These are phyloP conservation scores for Vitis cinerea DNA, from an alignment of 164 flowering plant genomes.

Conservation along the genomic window DNA sequence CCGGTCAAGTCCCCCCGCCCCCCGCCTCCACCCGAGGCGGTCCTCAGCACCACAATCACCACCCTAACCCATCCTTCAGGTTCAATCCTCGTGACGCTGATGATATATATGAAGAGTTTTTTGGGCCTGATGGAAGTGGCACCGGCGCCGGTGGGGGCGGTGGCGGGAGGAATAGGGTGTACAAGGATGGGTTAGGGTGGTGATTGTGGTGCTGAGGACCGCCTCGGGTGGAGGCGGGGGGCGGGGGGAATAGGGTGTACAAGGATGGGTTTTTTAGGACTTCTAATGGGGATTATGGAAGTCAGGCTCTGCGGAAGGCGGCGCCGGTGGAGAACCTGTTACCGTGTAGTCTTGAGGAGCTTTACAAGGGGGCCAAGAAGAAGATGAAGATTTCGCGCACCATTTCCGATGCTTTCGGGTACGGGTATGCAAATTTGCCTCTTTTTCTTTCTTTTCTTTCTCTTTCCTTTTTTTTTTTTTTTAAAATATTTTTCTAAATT, in stretches of 20 bases:
- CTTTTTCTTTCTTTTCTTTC: not conserved
- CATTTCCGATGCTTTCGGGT: slow-evolving; percentile 58
- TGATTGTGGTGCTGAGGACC: too few relatives aligned
- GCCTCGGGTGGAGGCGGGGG: slow-evolving; percentile 27
- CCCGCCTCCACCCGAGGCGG: slow-evolving; percentile 17
- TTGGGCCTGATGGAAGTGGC: slow-evolving; percentile 39
- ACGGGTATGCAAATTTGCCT: slow-evolving; percentile 11
- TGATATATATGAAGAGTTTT: slow-evolving; percentile 71
- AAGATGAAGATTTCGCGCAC: slow-evolving; percentile 68
- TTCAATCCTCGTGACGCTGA: slow-evolving; percentile 69
- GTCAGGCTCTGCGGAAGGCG: slow-evolving; percentile 33
- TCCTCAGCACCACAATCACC: slow-evolving; percentile 9
- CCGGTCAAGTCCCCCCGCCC: slow-evolving; percentile 57
- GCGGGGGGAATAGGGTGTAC: slow-evolving; percentile 17
- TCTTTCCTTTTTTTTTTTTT: not conserved
- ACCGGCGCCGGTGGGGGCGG: slow-evolving; percentile 24
- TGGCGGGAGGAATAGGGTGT: slow-evolving; percentile 20
- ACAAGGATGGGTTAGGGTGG: slow-evolving; percentile 31
- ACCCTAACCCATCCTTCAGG: slow-evolving; percentile 38
- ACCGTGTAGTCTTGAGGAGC: slow-evolving; percentile 62
- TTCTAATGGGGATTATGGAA: slow-evolving; percentile 16
- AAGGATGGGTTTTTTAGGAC: slow-evolving; percentile 40
- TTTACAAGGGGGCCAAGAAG: slow-evolving; percentile 58
- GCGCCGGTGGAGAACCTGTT: slow-evolving; percentile 45
- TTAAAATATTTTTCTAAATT: not conserved